These are phyloP conservation scores for Pythium sukuiense DNA, from an alignment of 352 stramenopile genomes.

Conservation along the genomic window DNA sequence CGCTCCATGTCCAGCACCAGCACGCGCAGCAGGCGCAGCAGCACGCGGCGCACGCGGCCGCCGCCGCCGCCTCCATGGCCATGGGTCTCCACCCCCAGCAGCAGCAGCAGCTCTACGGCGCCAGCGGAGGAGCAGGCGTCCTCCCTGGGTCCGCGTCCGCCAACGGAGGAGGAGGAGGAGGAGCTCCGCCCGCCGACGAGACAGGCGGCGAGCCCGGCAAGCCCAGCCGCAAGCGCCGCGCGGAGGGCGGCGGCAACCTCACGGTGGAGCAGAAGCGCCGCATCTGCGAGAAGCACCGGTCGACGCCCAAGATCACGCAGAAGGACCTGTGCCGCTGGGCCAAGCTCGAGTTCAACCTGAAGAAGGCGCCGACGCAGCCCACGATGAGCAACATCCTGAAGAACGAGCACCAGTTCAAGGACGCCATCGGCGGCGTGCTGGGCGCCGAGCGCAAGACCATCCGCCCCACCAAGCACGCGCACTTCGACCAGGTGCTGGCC, in stretches of 20 bases:
- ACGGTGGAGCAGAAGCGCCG: conserved; percentile 87
- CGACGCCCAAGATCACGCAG: conserved; percentile 86
- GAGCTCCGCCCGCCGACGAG: background rate
- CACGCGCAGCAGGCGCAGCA: conserved; percentile 21
- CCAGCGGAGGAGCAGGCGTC: conserved; percentile 4
- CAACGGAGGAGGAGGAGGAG: background rate
- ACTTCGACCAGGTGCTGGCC: conserved; percentile 83
- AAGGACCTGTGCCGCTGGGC: conserved; percentile 87
- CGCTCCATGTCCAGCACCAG: conserved; percentile 24
- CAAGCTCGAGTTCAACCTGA: conserved; percentile 88
- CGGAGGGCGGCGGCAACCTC: conserved; percentile 73
- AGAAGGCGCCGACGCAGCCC: conserved; percentile 76
- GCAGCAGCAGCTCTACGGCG: conserved; percentile 28
- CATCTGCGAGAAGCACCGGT: conserved; percentile 87
- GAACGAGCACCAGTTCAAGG: conserved; percentile 85
- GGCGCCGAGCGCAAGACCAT: conserved; percentile 85
- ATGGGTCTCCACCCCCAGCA: conserved; percentile 24
- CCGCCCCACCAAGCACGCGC: conserved; percentile 65
- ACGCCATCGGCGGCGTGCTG: conserved; percentile 78
- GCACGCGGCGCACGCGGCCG: conserved; percentile 8
- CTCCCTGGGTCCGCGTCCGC: conserved; percentile 12
- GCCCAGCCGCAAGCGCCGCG: conserved; percentile 45
- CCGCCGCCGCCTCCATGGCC: conserved; percentile 27
- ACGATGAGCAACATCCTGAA: conserved; percentile 88
- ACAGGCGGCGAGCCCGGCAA: conserved; percentile 7